Evolutionary conservation across 2,329 filamentous ascomycete genomes (phyloP).

Genomic region (Epichloe aotearoae): DNA sequence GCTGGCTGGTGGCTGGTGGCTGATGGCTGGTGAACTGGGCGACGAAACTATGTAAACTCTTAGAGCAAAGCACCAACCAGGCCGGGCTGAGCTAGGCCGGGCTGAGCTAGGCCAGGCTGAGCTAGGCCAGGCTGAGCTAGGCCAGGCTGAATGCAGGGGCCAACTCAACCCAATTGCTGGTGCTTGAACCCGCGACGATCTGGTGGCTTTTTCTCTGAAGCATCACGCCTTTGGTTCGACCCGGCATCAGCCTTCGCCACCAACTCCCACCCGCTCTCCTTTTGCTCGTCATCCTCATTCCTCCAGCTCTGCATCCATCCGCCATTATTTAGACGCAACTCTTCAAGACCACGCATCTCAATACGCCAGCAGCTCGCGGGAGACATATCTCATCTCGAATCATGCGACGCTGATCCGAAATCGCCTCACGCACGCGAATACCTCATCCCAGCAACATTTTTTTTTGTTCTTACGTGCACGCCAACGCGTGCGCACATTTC

Average conservation of each 20-base stretch:
- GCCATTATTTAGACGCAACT: background rate
- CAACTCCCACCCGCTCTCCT: background rate
- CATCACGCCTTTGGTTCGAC: conserved; percentile 1
- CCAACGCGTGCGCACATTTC: background rate
- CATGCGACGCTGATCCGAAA: conserved; percentile 10
- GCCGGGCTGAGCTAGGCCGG: no score
- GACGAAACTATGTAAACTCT: background rate
- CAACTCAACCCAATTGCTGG: no score
- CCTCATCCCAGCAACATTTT: background rate
- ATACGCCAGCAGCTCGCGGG: background rate
- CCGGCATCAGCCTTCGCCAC: background rate
- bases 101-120: no score
- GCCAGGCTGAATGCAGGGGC: no score
- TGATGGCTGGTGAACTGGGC: background rate
- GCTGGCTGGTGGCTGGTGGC: no score
- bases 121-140: no score
- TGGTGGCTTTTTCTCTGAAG: no score
- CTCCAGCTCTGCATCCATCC: background rate
- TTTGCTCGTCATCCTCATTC: background rate
- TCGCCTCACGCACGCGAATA: conserved; percentile 2
- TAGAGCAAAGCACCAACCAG: no score
- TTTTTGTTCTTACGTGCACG: background rate
- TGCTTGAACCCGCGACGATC: no score
- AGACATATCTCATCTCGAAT: background rate
- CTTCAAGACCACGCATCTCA: background rate